Evolutionary conservation across 768 basidiomycete species (phyloP), one percentile per base, ranked within the genome.

Genomic region (Termitomyces sp.): DNA sequence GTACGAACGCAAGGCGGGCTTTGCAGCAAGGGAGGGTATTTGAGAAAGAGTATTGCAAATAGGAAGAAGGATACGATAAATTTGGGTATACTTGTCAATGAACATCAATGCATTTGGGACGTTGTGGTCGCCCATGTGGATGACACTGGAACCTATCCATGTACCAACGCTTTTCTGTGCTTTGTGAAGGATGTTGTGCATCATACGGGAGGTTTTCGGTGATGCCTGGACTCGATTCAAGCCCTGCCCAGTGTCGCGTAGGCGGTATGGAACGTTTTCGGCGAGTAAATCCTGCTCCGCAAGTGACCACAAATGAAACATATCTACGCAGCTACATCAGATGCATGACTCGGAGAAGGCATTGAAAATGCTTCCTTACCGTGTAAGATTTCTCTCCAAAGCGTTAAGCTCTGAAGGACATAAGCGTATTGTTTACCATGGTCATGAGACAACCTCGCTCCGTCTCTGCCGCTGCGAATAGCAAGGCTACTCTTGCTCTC

Each of bases 81-180:
- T 88, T 68, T 94, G 92, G 13, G 91, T 91, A 72, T 94, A 94
- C 68, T 94, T 94, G 79, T 94, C 90, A 64, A 93, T 92, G 79
- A 94, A 93, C 73, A 93, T 83, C 49, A 93, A 77, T 3, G 92
- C 89, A 63, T 90, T 91, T 5, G 88, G 88, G 22, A 91, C 88
- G 64, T 90, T 85, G 68, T 86, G 92, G 65, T 93, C 92, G 50
- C 90, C 90, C 90, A 92, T 90, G 71, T 93, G 91, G 60, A 92
- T 90, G 62, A 90, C 90, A 54, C 87, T 89, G 12, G 86, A 92
- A 42, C 92, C 92, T 56, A 92, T 82, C 92, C 92, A 93, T 37
- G 79, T 79, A 0, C 91, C 92, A 14, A 93, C 86, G 61, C 85
- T 87, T 59, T 80, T 78, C 64, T 94, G 92, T 0, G 92, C 89